Evolutionary conservation across 1,284 basidiomycete genomes (phyloP), one percentile per base, ranked within the genome.

Genomic region (Heterobasidion irregulare): DNA sequence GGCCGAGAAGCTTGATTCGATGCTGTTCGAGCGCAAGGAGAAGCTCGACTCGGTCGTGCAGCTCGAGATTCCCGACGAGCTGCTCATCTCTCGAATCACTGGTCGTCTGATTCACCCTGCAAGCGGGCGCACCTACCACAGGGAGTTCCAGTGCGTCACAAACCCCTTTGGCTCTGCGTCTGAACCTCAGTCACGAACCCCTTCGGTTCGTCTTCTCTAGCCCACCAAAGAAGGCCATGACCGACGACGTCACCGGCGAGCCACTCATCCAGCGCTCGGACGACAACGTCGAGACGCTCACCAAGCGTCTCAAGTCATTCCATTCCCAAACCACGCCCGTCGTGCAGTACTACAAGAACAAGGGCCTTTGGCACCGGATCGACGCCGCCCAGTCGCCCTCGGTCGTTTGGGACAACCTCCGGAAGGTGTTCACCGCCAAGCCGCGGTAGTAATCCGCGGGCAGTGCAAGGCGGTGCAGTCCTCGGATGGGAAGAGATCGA

Each of bases 71-170:
- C 88, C 92, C 61, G 96, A 99, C 75, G 86, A 92, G 65, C 82
- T 99, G 34, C 86, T 99, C 67, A 97, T 99, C 69, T 94, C 92
- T 16, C 90, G 96, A 62, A 99, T 99, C 70, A 98, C 96, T 50
- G 96, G 96, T 56, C 88, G 96, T 58, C 80, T 99, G 57, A 84
- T 99, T 64, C 96, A 99, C 75, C 86, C 90, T 26, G 78, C 85
- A 13, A 91, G 86, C 61, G 96, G 96, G 36, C 78, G 96, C 59
- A 88, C 86, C 55, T 99, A 99, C 74, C 96, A 99, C 82, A 89
- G 78, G 65, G 93, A 97, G 71, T 99, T 96, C 82, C 80, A 83
- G 93, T 96, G 68, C 70, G 91, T 82, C 46, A 41, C 34, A 46
- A 52, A 19, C 50, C 54, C 50, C 54, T 55, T 51, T 52, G 46